phyloP scores from a whole-genome alignment of 2,329 filamentous ascomycete species.

The Xylaria sp. region DNA sequence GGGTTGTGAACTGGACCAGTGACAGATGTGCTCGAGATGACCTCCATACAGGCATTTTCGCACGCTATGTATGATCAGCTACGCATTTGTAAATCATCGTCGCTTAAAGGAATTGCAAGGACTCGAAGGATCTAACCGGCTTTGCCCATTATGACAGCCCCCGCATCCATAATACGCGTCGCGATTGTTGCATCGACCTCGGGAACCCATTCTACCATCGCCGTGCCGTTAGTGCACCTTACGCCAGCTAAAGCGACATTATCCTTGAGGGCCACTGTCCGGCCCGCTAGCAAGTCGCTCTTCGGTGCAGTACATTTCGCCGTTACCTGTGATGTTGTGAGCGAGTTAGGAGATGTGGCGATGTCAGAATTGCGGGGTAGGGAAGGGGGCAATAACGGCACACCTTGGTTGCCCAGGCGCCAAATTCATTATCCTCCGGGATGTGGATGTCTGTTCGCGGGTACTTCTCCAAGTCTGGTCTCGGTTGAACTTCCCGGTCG shows the following conservation, averaged over 20 bases:
- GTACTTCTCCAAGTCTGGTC: constrained; percentile 37
- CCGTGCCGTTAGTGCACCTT: constrained; percentile 50
- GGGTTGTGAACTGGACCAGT: constrained; percentile 55
- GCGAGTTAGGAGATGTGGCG: not conserved
- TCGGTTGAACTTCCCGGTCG: constrained; percentile 29
- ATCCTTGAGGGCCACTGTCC: constrained; percentile 53
- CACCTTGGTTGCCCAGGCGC: constrained; percentile 38
- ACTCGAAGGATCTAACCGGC: constrained; percentile 31
- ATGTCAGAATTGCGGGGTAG: not conserved
- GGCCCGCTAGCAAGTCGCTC: constrained; percentile 43
- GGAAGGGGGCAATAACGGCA: not conserved
- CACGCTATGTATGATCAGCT: constrained; percentile 43
- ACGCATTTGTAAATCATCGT: not conserved
- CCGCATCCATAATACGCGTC: constrained; percentile 47
- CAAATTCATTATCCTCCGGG: constrained; percentile 33
- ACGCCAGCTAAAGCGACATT: constrained; percentile 53
- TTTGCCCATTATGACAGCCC: constrained; percentile 50
- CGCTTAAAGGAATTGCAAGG: not conserved
- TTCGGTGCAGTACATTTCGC: constrained; percentile 32
- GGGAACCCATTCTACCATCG: constrained; percentile 45
- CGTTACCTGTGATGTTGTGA: constrained; percentile 27
- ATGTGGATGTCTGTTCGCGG: constrained; percentile 36
- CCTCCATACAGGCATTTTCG: constrained; percentile 53
- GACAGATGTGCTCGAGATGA: constrained; percentile 49
- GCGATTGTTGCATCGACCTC: constrained; percentile 53